Conservation (phyloP, 805 yeast genomes). For the Suhomyces sp. region DNA sequence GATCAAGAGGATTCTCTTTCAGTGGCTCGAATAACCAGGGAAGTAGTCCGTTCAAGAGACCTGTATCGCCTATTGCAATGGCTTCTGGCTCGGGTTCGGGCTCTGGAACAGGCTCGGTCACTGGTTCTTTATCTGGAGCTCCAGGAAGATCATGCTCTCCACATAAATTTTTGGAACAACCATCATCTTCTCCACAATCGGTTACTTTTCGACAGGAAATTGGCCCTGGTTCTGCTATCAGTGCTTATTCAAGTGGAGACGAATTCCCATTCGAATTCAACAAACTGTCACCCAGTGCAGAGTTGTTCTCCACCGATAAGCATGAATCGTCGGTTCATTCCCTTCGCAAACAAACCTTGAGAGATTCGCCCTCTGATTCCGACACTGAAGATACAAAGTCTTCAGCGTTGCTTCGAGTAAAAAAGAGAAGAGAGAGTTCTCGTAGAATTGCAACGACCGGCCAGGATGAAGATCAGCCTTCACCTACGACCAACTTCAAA, state of each 20-base stretch:
- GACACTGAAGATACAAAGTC: slow-evolving; percentile 60
- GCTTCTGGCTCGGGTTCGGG: slow-evolving; percentile 3
- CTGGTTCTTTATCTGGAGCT: slow-evolving; percentile 2
- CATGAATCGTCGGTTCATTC: slow-evolving; percentile 26
- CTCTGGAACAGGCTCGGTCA: neutral
- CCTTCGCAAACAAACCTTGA: slow-evolving; percentile 22
- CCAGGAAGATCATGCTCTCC: slow-evolving; percentile 26
- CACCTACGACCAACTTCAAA: slow-evolving; percentile 7
- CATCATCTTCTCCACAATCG: slow-evolving; percentile 15
- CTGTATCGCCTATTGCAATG: slow-evolving; percentile 41
- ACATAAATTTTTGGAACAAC: slow-evolving; percentile 15
- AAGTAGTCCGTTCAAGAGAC: slow-evolving; percentile 41
- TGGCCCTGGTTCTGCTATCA: slow-evolving; percentile 29
- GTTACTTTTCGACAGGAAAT: slow-evolving; percentile 23
- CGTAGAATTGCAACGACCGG: slow-evolving; percentile 22
- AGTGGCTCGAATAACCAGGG: slow-evolving; percentile 16
- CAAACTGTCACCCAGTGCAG: slow-evolving; percentile 12
- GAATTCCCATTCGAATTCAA: slow-evolving; percentile 17
- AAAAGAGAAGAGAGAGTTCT: slow-evolving; percentile 53
- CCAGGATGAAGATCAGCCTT: slow-evolving; percentile 5
- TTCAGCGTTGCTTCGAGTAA: slow-evolving; percentile 51
- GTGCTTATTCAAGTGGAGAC: slow-evolving; percentile 32
- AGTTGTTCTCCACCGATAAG: slow-evolving; percentile 7
- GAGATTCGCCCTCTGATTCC: slow-evolving; percentile 55
- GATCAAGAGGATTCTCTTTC: slow-evolving; percentile 32